Evolutionary conservation across 2,329 filamentous ascomycete species (phyloP), one percentile per base, ranked within the genome.

Genomic region (Akanthomyces dipterigenus): DNA sequence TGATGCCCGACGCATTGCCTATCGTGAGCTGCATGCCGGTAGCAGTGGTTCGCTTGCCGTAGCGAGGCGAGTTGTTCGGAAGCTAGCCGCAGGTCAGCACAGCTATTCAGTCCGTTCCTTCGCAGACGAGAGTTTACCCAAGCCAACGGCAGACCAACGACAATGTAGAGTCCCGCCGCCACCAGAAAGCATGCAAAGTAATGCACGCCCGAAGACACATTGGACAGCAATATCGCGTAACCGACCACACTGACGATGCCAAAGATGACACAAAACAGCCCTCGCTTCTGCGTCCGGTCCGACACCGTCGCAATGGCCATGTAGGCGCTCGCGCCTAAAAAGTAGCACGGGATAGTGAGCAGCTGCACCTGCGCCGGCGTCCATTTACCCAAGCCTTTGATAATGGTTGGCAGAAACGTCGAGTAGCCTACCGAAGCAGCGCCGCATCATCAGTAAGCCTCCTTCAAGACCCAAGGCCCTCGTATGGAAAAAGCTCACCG

Each of bases 131-230:
- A 14, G 67, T 70, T 64, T 63, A 76, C 73, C 82, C 82, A 85
- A 40, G 82, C 81, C n/a, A 85, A 68, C 5, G 82, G 82, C 62
- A 85, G 65, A 0, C 82, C 81, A 4, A 84, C 81, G 3, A 81
- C 72, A 26, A 83, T 76, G 66, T 93, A 93, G 3, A 93, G 70
- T 0, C 89, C 90, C 63, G 85, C 80, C 0, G 89, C 89, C 0
- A 92, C 83, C n/a, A 93, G 75, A 71, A 92, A 88, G 64, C 88
- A 91, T 65, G 76, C 89, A 65, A 90, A 88, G 68, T 91, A 93
- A 65, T 88, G 87, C 7, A 86, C 88, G 0, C 83, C 85, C 0
- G 82, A 77, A 1, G 82, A 72, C 2, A 80, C 76, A 53, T 86
- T 76, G 1, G 86, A 82, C 48, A 92, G 79, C 62, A 92, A 70